phyloP scores from a whole-genome alignment of 2,329 filamentous ascomycete genomes.

The Aspergillus hiratsukae region DNA sequence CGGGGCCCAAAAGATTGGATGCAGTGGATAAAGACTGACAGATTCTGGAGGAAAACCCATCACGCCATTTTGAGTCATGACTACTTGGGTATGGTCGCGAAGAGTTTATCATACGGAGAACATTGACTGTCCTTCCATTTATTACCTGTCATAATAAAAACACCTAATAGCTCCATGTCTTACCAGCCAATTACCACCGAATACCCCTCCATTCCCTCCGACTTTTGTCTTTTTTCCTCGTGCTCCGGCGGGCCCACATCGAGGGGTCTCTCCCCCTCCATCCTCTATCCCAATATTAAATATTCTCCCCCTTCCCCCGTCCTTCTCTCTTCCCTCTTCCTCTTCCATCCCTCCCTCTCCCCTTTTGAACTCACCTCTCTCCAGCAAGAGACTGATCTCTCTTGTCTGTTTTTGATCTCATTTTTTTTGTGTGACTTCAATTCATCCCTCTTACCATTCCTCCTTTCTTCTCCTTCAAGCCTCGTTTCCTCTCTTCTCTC shows the following conservation, averaged over 20 bases:
- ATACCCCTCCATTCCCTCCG: not conserved
- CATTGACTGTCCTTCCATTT: not conserved
- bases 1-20: not conserved
- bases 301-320: not conserved
- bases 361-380: constrained; percentile 12
- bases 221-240: not conserved
- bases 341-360: constrained; percentile 15
- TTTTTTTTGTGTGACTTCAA: constrained; percentile 11
- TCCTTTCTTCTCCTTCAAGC: constrained; percentile 2
- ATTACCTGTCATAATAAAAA: not conserved
- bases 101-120: not conserved
- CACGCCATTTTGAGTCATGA: constrained; percentile 1
- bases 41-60: not conserved
- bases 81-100: not conserved
- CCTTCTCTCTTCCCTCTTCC: constrained; percentile 4
- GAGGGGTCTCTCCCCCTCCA: not conserved
- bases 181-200: not conserved
- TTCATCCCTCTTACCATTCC: constrained; percentile 1
- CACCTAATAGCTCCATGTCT: not conserved
- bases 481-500: constrained; percentile 7
- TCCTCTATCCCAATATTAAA: not conserved
- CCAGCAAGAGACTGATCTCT: constrained; percentile 23
- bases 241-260: not conserved
- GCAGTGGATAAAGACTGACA: not conserved
- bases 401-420: constrained; percentile 10